A percentile compares a stretch with the other conserved stretches of the same genome.
phyloP scores from a whole-genome alignment of 352 stramenopile genomes.

The Globisporangium orthogonon region DNA sequence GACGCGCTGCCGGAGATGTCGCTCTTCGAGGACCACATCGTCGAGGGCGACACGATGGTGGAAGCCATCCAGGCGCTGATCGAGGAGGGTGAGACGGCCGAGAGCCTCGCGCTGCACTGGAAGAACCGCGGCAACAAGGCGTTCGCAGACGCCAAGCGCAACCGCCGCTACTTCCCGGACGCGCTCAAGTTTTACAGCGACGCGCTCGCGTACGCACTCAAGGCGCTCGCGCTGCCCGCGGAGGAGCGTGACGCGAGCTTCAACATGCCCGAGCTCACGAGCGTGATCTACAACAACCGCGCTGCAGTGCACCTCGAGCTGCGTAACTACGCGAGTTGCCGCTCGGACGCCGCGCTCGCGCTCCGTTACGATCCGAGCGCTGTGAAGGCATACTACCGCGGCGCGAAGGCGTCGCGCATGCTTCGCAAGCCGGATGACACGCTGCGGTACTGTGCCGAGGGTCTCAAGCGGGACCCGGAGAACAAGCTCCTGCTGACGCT shows the following conservation, averaged over 20 bases:
- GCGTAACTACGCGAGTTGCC: slow-evolving; percentile 83
- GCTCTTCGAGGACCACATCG: slow-evolving; percentile 84
- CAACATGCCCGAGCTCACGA: slow-evolving; percentile 65
- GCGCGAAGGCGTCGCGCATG: slow-evolving; percentile 75
- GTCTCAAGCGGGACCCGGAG: slow-evolving; percentile 60
- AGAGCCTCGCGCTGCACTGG: slow-evolving; percentile 81
- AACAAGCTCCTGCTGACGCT: slow-evolving; percentile 77
- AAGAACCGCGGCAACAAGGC: slow-evolving; percentile 88
- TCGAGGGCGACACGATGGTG: slow-evolving; percentile 84
- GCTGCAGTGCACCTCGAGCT: slow-evolving; percentile 77
- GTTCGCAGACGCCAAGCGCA: slow-evolving; percentile 70
- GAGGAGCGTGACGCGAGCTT: slow-evolving; percentile 52
- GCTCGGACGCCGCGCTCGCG: slow-evolving; percentile 68
- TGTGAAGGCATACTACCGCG: slow-evolving; percentile 83
- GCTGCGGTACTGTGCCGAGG: slow-evolving; percentile 74
- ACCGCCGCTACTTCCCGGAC: slow-evolving; percentile 65
- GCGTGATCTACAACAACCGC: slow-evolving; percentile 77
- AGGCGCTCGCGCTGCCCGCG: slow-evolving; percentile 59
- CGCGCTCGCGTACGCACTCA: slow-evolving; percentile 67
- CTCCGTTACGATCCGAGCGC: slow-evolving; percentile 64
- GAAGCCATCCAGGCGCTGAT: slow-evolving; percentile 83
- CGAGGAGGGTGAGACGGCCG: slow-evolving; percentile 80
- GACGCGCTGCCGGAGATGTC: slow-evolving; percentile 82
- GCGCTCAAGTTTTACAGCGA: slow-evolving; percentile 80
- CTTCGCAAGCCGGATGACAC: slow-evolving; percentile 75